phyloP scores from a whole-genome alignment of 116 monocot genomes.

The Papilionanthe hybrid region DNA sequence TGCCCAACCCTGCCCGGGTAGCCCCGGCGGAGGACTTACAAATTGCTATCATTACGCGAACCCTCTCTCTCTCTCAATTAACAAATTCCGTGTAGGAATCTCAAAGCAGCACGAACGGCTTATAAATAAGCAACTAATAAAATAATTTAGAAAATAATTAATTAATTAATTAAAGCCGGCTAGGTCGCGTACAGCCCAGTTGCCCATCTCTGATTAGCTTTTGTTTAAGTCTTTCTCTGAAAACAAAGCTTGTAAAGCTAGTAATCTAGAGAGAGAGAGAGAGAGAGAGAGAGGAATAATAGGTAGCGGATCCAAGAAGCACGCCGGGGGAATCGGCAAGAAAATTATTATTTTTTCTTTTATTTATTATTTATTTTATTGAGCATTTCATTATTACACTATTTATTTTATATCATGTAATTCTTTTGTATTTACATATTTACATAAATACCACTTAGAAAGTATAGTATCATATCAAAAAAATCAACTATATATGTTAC shows the following conservation, averaged over 20 bases:
- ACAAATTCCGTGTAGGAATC: not conserved
- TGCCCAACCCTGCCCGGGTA: not conserved
- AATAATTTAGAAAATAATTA: not conserved
- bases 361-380: not conserved
- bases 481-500: no score
- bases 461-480: no score
- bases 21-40: not conserved
- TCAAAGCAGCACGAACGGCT: no score
- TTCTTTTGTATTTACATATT: no score
- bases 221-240: constrained; percentile 6
- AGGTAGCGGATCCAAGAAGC: constrained; percentile 39
- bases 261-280: not conserved
- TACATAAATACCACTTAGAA: no score
- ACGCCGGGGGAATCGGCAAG: constrained; percentile 37
- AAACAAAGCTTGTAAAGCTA: constrained; percentile 1
- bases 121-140: not conserved
- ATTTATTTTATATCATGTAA: no score
- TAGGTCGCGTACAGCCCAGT: not conserved
- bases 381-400: no score
- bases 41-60: not conserved
- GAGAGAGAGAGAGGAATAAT: constrained; percentile 20
- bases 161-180: not conserved
- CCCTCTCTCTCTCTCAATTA: not conserved
- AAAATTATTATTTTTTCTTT: no score
- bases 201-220: not conserved